These are phyloP conservation scores for Apophysomyces ossiformis DNA, from an alignment of 371 early-diverging fungal genomes.

Conservation along the genomic window DNA sequence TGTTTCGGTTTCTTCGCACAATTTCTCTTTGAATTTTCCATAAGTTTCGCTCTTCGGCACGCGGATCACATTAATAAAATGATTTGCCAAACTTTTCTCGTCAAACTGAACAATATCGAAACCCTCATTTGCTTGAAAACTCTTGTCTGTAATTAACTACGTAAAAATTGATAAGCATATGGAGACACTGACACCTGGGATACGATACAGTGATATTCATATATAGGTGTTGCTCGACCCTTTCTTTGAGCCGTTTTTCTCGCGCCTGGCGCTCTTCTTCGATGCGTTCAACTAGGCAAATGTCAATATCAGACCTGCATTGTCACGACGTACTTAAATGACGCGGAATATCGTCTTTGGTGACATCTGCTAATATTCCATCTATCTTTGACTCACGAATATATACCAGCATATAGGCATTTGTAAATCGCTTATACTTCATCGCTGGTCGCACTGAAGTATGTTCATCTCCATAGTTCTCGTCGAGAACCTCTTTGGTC, in stretches of 20 bases:
- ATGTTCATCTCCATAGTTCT: slow-evolving; percentile 91
- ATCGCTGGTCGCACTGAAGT: slow-evolving; percentile 21
- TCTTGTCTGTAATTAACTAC: slow-evolving; percentile 60
- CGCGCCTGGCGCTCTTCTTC: background rate
- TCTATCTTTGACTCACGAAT: slow-evolving; percentile 80
- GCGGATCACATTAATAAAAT: background rate
- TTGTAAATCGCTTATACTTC: slow-evolving; percentile 79
- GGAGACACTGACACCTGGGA: background rate
- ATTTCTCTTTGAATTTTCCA: slow-evolving; percentile 18
- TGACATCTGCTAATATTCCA: slow-evolving; percentile 71
- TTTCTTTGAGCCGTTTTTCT: slow-evolving; percentile 10
- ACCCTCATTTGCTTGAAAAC: slow-evolving; percentile 66
- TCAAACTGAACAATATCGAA: slow-evolving; percentile 61
- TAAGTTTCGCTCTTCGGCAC: slow-evolving; percentile 17
- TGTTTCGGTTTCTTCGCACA: slow-evolving; percentile 31
- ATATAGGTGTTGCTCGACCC: slow-evolving; percentile 6
- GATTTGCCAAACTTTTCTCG: slow-evolving; percentile 10
- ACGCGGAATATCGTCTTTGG: slow-evolving; percentile 73
- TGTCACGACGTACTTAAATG: slow-evolving; percentile 55
- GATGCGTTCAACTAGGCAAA: background rate
- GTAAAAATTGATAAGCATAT: background rate
- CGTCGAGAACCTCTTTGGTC: slow-evolving; percentile 89
- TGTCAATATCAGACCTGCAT: background rate
- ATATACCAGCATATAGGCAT: slow-evolving; percentile 98
- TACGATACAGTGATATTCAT: slow-evolving; percentile 6